Evolutionary conservation across 2,329 filamentous ascomycete species (phyloP).

Genomic region (Venturiaceae sp.): DNA sequence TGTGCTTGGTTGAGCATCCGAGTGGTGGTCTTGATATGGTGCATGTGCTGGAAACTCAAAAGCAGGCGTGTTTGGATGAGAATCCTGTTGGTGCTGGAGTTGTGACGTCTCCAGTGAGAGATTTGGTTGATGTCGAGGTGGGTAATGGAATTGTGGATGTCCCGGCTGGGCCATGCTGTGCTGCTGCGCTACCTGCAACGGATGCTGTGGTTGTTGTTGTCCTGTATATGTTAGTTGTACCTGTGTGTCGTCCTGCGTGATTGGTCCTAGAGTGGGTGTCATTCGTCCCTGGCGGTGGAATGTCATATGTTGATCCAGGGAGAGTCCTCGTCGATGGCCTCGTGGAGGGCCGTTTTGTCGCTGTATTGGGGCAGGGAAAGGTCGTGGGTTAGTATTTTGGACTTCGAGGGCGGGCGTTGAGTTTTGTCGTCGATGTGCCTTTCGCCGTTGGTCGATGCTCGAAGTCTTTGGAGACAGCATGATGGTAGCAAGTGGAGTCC

Average conservation of each 20-base stretch:
- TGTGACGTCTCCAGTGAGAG: constrained; percentile 6
- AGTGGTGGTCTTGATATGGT: neutral
- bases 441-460: constrained; percentile 64
- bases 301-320: constrained; percentile 64
- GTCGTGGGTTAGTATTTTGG: constrained; percentile 43
- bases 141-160: neutral
- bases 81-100: neutral
- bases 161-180: constrained; percentile 75
- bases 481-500: constrained; percentile 58
- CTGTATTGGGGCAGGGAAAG: constrained; percentile 50
- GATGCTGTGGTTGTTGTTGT: constrained; percentile 57
- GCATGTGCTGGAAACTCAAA: neutral
- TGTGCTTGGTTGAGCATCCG: neutral
- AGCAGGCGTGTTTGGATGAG: neutral
- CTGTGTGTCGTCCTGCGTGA: constrained; percentile 38
- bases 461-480: constrained; percentile 69
- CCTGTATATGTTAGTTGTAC: constrained; percentile 32
- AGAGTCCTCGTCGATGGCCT: constrained; percentile 73
- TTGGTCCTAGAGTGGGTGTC: constrained; percentile 19
- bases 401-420: constrained; percentile 76
- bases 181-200: constrained; percentile 84
- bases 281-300: constrained; percentile 36
- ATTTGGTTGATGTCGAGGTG: neutral
- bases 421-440: constrained; percentile 76
- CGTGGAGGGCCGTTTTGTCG: constrained; percentile 25